Percentiles rank a stretch among this genome's conserved stretches.
Evolutionary conservation across 2,329 filamentous ascomycete genomes (phyloP).

Genomic region (Cordyceps farinosa): DNA sequence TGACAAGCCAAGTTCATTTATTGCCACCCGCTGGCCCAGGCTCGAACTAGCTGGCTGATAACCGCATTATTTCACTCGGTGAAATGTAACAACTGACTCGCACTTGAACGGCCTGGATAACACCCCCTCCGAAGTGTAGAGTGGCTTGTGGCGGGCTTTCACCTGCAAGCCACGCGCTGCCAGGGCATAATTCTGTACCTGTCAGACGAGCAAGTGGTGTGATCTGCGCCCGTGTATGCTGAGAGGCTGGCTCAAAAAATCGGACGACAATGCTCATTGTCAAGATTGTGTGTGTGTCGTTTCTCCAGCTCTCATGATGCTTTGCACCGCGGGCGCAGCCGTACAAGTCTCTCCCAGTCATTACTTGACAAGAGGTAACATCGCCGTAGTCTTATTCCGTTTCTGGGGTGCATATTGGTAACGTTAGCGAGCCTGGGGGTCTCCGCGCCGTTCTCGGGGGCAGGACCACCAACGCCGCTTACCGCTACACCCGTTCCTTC

Average conservation of each 20-base stretch:
- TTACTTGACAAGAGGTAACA: background rate
- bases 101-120: background rate
- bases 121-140: background rate
- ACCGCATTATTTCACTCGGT: background rate
- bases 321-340: no score
- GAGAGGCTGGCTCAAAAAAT: background rate
- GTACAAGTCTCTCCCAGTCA: no score
- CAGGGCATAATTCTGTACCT: no score
- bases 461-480: background rate
- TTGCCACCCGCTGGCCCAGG: background rate
- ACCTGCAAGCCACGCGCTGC: no score
- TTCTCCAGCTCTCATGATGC: background rate
- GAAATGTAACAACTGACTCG: background rate
- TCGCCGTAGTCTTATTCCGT: background rate
- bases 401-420: background rate
- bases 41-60: background rate
- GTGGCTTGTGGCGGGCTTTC: no score
- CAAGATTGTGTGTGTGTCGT: background rate
- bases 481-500: background rate
- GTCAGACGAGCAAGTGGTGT: background rate
- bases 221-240: background rate
- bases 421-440: background rate
- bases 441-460: constrained; percentile 4
- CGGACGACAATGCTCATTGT: background rate
- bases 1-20: background rate